Evolutionary conservation across 495 filamentous ascomycete genomes (phyloP).

Genomic region (Aspergillus sclerotioniger): DNA sequence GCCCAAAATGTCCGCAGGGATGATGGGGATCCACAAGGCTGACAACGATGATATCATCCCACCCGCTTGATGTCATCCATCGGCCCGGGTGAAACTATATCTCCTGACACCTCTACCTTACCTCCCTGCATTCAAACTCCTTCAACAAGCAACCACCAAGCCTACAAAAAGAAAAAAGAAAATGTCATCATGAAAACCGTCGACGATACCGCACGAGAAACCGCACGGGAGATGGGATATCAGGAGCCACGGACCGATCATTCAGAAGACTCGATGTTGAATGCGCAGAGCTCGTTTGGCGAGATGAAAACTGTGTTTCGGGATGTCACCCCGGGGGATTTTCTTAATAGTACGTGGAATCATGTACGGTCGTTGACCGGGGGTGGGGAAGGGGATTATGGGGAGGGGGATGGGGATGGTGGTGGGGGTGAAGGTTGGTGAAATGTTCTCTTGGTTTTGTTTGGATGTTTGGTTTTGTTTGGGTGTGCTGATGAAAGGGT

Average conservation of each 20-base stretch:
- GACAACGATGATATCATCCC: conserved; percentile 12
- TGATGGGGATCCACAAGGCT: conserved; percentile 5
- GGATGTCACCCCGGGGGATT: not conserved
- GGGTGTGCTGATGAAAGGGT: not conserved
- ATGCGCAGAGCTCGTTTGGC: not conserved
- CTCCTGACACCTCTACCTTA: not conserved
- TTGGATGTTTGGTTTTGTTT: not conserved
- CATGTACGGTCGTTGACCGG: not conserved
- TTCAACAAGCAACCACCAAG: not conserved
- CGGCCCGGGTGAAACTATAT: not conserved
- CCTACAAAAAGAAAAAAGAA: too few relatives aligned
- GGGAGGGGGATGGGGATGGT: not conserved
- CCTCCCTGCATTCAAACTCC: not conserved
- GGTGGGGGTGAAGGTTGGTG: not conserved
- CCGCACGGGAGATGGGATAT: not conserved
- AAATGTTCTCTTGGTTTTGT: not conserved
- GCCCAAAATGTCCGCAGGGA: not conserved
- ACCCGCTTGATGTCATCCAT: conserved; percentile 10
- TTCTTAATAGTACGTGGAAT: not conserved
- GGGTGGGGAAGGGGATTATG: not conserved
- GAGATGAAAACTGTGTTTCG: conserved; percentile 1
- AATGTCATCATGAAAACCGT: conserved; percentile 5
- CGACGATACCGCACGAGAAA: conserved; percentile 4
- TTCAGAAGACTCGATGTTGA: not conserved
- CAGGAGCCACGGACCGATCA: not conserved